Evolutionary conservation across 495 filamentous ascomycete genomes (phyloP).

Genomic region (Hypoxylon crocopeplum): DNA sequence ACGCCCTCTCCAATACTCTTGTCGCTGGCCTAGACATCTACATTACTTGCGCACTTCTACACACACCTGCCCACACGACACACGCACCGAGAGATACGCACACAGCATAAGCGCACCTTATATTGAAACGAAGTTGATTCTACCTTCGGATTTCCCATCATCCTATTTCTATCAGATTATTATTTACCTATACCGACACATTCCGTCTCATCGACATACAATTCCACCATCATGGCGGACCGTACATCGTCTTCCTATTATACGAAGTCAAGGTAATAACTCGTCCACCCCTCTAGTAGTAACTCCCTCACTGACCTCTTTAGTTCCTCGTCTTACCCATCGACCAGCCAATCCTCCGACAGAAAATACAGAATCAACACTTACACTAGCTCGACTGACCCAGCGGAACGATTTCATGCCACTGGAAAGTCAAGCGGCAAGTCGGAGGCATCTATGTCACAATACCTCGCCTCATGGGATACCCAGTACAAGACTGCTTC

Average conservation of each 20-base stretch:
- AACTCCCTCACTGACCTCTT: not conserved
- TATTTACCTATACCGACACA: too few species aligned
- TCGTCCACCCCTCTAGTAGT: not conserved
- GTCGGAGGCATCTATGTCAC: slow-evolving; percentile 16
- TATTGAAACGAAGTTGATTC: not conserved
- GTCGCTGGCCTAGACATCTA: not conserved
- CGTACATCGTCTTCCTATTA: not conserved
- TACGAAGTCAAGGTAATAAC: slow-evolving; percentile 19
- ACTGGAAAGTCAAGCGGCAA: slow-evolving; percentile 19
- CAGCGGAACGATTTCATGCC: slow-evolving; percentile 12
- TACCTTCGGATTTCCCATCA: not conserved
- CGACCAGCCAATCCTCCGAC: not conserved
- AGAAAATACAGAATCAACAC: not conserved
- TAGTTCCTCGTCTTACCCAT: slow-evolving; percentile 17
- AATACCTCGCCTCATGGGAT: slow-evolving; percentile 13
- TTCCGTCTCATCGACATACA: too few species aligned
- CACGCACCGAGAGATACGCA: not conserved
- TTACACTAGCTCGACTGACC: not conserved
- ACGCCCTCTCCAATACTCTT: not conserved
- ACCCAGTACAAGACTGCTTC: slow-evolving; percentile 2
- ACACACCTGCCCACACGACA: slow-evolving; percentile 1
- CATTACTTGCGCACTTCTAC: not conserved
- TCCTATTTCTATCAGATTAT: too few species aligned
- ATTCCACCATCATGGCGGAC: not conserved
- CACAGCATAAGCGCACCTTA: not conserved